Evolutionary conservation across 2,329 filamentous ascomycete species (phyloP).

Genomic region (Xylariales sp.): DNA sequence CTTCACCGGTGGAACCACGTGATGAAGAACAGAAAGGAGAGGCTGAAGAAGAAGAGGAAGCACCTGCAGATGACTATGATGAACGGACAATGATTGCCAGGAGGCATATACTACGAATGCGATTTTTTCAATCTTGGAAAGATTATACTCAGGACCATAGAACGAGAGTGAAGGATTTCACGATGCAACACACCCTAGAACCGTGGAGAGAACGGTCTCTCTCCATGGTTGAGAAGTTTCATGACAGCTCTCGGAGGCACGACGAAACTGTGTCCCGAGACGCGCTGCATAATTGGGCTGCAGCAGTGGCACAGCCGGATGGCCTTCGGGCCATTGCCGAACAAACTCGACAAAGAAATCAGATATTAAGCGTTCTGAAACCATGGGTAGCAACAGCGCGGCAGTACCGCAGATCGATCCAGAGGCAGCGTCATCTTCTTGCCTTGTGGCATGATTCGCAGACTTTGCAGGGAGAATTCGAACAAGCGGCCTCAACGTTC

Average conservation of each 20-base stretch:
- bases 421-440: conserved; percentile 6
- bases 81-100: conserved; percentile 25
- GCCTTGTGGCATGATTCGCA: conserved; percentile 8
- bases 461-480: conserved; percentile 5
- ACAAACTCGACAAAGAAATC: neutral
- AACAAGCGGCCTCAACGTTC: conserved; percentile 3
- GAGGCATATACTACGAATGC: conserved; percentile 27
- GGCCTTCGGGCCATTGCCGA: neutral
- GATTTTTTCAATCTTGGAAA: conserved; percentile 26
- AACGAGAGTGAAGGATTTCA: conserved; percentile 17
- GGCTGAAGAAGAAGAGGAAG: conserved; percentile 6
- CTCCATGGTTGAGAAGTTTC: neutral
- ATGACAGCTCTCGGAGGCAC: neutral
- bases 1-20: neutral
- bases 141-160: conserved; percentile 19
- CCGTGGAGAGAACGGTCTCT: conserved; percentile 8
- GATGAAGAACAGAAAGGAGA: conserved; percentile 2
- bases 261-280: neutral
- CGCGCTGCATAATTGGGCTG: conserved; percentile 3
- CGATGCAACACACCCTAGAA: conserved; percentile 5
- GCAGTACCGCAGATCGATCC: neutral
- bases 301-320: neutral
- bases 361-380: conserved; percentile 4
- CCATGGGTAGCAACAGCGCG: conserved; percentile 10
- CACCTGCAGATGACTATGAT: too few relatives aligned